Conservation (phyloP, 495 filamentous ascomycete genomes). For the Penicillium verhagenii region DNA sequence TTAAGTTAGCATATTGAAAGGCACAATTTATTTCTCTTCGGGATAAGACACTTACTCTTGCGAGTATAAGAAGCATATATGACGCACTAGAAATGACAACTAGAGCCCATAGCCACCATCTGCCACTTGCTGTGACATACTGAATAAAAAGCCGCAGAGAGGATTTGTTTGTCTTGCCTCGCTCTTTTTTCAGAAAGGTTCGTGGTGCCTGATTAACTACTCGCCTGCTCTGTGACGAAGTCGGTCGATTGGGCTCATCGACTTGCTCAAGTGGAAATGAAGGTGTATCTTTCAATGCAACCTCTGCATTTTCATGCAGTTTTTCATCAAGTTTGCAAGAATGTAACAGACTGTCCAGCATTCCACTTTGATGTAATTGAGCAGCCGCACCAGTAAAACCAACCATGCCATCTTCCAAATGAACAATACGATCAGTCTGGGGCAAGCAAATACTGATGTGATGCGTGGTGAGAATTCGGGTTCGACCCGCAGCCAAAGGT, state of each 20-base stretch:
- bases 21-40: no score
- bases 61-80: neutral
- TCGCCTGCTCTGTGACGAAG: neutral
- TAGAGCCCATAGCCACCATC: neutral
- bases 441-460: conserved; percentile 74
- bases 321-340: neutral
- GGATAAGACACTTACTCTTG: neutral
- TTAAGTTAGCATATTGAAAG: neutral
- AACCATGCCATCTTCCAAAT: conserved; percentile 19
- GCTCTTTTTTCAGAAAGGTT: neutral
- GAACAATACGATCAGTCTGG: conserved; percentile 63
- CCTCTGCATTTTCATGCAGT: neutral
- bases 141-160: neutral
- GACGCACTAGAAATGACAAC: neutral
- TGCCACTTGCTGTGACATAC: neutral
- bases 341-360: no score
- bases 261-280: neutral
- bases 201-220: neutral
- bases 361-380: no score
- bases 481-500: neutral
- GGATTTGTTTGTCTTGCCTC: neutral
- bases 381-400: no score
- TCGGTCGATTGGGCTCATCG: neutral
- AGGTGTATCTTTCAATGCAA: neutral
- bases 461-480: neutral